Percentiles rank a stretch among this genome's conserved stretches.
These are phyloP conservation scores for Pythium dissotocum DNA, from an alignment of 352 stramenopile genomes.

Conservation along the genomic window DNA sequence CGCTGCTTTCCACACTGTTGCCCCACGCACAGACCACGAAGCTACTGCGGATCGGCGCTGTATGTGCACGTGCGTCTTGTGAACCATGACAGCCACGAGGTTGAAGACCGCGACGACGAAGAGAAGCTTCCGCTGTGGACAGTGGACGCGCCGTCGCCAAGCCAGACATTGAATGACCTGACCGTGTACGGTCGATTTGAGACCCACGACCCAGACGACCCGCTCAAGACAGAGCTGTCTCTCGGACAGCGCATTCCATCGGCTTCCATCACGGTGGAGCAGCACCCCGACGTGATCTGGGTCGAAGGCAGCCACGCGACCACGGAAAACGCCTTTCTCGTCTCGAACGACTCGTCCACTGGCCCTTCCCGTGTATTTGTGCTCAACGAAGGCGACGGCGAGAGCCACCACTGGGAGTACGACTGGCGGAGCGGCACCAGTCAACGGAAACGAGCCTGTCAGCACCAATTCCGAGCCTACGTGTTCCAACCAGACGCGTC, in stretches of 20 bases:
- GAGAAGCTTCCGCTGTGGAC: conserved; percentile 22
- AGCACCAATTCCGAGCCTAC: conserved; percentile 48
- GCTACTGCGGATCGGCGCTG: conserved; percentile 51
- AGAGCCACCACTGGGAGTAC: conserved; percentile 54
- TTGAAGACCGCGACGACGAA: conserved; percentile 10
- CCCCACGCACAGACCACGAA: conserved; percentile 41
- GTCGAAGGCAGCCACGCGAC: conserved; percentile 19
- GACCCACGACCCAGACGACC: conserved; percentile 28
- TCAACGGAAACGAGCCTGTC: conserved; percentile 39
- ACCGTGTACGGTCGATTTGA: conserved; percentile 44
- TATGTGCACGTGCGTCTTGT: conserved; percentile 32
- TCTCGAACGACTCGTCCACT: neutral
- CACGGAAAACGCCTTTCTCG: conserved; percentile 3
- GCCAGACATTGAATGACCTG: conserved; percentile 12
- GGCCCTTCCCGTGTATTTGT: conserved; percentile 24
- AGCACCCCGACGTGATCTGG: conserved; percentile 25
- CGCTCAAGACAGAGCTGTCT: conserved; percentile 14
- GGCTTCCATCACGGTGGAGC: conserved; percentile 21
- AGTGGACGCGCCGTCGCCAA: conserved; percentile 11
- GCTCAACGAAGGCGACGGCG: conserved; percentile 31
- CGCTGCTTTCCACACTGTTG: conserved; percentile 67
- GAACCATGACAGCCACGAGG: neutral
- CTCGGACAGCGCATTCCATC: conserved; percentile 27
- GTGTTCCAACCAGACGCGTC: conserved; percentile 26
- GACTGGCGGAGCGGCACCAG: conserved; percentile 59